phyloP scores from a whole-genome alignment of 176 grass and related monocot species.

The Panicum miliaceum region DNA sequence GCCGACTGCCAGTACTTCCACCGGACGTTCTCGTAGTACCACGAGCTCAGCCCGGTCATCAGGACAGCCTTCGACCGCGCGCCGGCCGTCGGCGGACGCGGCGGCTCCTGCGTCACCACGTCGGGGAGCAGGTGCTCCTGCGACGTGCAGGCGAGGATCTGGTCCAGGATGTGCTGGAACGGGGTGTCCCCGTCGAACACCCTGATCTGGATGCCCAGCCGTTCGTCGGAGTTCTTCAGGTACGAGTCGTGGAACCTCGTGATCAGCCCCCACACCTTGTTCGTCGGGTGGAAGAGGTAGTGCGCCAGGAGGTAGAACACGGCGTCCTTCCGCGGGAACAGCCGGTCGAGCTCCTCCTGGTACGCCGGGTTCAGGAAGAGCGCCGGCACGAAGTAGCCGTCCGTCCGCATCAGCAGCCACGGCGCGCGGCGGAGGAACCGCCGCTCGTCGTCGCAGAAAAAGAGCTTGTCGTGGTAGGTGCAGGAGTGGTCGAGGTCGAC shows the following conservation, averaged over 20 bases:
- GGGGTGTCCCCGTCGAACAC: constrained; percentile 58
- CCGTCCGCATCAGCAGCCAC: constrained; percentile 67
- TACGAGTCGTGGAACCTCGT: constrained; percentile 63
- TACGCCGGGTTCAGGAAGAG: constrained; percentile 59
- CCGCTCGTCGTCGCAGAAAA: constrained; percentile 63
- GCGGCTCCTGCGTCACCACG: background rate
- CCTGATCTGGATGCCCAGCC: constrained; percentile 58
- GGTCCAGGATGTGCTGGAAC: constrained; percentile 48
- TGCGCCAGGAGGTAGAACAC: constrained; percentile 65
- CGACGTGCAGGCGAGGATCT: constrained; percentile 54
- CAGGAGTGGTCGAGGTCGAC: constrained; percentile 47
- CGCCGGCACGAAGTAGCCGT: constrained; percentile 64
- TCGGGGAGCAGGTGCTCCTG: constrained; percentile 43
- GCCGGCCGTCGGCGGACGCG: background rate
- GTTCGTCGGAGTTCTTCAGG: constrained; percentile 39
- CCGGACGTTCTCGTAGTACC: constrained; percentile 69
- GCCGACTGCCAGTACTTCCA: constrained; percentile 57
- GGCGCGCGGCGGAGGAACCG: constrained; percentile 50
- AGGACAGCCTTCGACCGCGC: constrained; percentile 27
- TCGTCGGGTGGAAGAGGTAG: constrained; percentile 65
- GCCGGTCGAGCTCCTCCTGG: constrained; percentile 48
- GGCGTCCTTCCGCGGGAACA: constrained; percentile 60
- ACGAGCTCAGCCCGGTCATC: constrained; percentile 48
- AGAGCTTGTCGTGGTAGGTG: constrained; percentile 51
- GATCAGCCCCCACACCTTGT: constrained; percentile 64